Evolutionary conservation across 2,329 filamentous ascomycete species (phyloP).

Genomic region (Aspergillus carbonarius): DNA sequence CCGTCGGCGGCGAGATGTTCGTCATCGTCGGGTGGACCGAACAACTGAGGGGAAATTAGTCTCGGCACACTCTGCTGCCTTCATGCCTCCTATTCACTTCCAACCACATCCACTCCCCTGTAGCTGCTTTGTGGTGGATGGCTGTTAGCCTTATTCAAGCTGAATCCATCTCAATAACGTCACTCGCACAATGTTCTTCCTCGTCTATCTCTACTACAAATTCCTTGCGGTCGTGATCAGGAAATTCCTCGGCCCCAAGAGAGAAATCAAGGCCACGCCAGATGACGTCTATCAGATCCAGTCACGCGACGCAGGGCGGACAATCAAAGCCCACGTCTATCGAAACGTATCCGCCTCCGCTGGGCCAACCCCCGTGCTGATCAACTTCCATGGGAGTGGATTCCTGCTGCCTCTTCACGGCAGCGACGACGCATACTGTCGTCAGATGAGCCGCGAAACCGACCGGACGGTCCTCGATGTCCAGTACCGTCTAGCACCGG

Average conservation of each 20-base stretch:
- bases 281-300: conserved; percentile 31
- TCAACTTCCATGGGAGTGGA: conserved; percentile 38
- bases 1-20: too few relatives aligned
- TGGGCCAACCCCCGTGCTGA: conserved; percentile 28
- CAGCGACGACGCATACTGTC: conserved; percentile 33
- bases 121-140: too few relatives aligned
- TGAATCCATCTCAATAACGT: neutral
- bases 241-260: conserved; percentile 8
- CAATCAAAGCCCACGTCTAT: conserved; percentile 35
- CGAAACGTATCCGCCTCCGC: conserved; percentile 11
- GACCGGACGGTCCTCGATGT: conserved; percentile 39
- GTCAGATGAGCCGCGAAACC: conserved; percentile 24
- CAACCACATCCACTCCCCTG: too few relatives aligned
- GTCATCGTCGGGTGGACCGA: too few relatives aligned
- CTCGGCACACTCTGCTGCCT: too few relatives aligned
- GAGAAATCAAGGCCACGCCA: conserved; percentile 10
- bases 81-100: too few relatives aligned
- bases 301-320: conserved; percentile 29
- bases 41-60: too few relatives aligned
- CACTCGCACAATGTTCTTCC: conserved; percentile 17
- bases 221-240: conserved; percentile 19
- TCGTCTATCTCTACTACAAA: conserved; percentile 25
- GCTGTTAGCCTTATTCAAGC: too few relatives aligned
- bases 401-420: conserved; percentile 35
- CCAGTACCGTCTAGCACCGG: conserved; percentile 42